These are phyloP conservation scores for Spergularia marina DNA, from an alignment of 148 eudicot genomes.

Conservation along the genomic window DNA sequence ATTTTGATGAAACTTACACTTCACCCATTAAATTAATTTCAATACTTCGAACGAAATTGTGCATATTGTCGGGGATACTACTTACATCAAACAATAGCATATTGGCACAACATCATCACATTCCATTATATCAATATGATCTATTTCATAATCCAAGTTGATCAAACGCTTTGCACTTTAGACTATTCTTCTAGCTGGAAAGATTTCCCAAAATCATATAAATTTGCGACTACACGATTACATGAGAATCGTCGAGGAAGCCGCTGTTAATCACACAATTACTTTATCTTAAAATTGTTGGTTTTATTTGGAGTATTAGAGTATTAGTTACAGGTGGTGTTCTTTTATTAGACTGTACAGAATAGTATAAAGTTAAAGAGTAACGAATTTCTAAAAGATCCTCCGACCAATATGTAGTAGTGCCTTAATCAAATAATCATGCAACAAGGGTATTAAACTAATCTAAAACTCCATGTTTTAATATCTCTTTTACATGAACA, in stretches of 20 bases:
- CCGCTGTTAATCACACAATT: neutral
- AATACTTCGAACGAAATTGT: no score
- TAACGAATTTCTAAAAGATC: slow-evolving; percentile 19
- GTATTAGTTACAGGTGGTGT: neutral
- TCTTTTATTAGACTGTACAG: slow-evolving; percentile 9
- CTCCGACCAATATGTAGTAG: slow-evolving; percentile 8
- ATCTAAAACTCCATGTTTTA: neutral
- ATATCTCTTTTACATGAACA: neutral
- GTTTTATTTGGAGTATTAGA: neutral
- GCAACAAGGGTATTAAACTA: neutral
- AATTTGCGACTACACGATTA: neutral
- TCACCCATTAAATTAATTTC: no score
- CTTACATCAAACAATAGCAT: no score
- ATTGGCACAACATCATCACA: neutral
- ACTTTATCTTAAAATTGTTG: neutral
- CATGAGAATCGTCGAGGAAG: slow-evolving; percentile 18
- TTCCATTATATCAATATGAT: neutral
- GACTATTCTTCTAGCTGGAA: slow-evolving; percentile 15
- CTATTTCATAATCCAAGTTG: neutral
- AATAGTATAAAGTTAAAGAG: slow-evolving; percentile 5
- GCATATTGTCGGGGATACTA: no score
- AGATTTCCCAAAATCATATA: neutral
- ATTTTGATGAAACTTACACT: no score
- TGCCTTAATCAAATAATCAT: slow-evolving; percentile 22
- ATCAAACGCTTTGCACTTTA: slow-evolving; percentile 4